Evolutionary conservation across 2,329 filamentous ascomycete species (phyloP), one percentile per base, ranked within the genome.

Genomic region (Neofusicoccum umdonicola): DNA sequence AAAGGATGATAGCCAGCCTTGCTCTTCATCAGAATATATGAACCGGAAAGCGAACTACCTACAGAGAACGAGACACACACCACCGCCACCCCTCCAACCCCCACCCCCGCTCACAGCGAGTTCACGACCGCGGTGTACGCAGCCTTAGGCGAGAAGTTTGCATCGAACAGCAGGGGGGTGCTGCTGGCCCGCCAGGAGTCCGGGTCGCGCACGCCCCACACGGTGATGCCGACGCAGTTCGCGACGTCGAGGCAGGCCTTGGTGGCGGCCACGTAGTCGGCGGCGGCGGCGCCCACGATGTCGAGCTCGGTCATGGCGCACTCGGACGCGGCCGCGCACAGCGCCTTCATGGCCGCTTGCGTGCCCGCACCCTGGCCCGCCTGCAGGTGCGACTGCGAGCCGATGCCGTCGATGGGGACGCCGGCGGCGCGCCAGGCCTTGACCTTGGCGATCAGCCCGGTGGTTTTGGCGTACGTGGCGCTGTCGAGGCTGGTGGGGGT

Each of bases 281-380:
- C 75, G 4, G 82, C 68, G 17, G 82, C 78, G 7, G 85, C 86
- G 19, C 79, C 78, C 58, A 83, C 82, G 70, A 92, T 90, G 71
- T 92, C 89, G 22, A 90, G 81, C 77, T 90, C 88, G 1, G 88
- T 90, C 56, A 90, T 81, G 5, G 88, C 87, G 37, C 88, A 82
- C 71, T 90, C 87, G 17, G 80, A 74, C 13, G 81, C 83, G 5
- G 82, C 78, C 11, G 72, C 75, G 37, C 84, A 86, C 17, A 89
- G 80, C 0, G 79, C 77, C 69, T 82, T 78, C 65, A 90, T 78
- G 19, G 86, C 84, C 11, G 70, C 79, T 8, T 81, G 79, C 4
- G 80, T 77, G 31, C 77, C 80, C 51, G 72, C 76, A 63, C 83
- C 82, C 17, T 76, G 74, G 63, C 81, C 82, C 22, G 77, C 75